phyloP scores from a whole-genome alignment of 257 asterid genomes.

The Leptodermis oblonga region DNA sequence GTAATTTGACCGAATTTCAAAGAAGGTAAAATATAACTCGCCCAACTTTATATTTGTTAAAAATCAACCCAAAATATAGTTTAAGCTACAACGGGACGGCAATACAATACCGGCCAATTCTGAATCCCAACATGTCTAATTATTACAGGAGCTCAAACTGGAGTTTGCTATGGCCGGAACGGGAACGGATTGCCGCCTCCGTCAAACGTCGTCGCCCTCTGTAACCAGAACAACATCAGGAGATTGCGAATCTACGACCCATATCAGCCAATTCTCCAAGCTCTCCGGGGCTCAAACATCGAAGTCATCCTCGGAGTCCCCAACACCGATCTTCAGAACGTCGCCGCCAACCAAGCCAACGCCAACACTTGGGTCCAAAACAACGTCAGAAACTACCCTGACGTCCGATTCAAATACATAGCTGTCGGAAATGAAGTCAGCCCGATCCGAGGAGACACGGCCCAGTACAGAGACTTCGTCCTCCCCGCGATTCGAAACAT shows the following conservation, averaged over 20 bases:
- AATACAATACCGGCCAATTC: too few species aligned
- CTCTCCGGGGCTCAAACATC: slow-evolving; percentile 33
- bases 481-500: slow-evolving; percentile 35
- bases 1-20: too few species aligned
- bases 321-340: slow-evolving; percentile 22
- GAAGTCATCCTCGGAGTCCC: slow-evolving; percentile 35
- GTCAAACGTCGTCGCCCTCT: slow-evolving; percentile 27
- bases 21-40: too few species aligned
- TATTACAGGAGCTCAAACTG: slow-evolving; percentile 31
- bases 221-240: slow-evolving; percentile 24
- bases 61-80: too few species aligned
- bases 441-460: slow-evolving; percentile 21
- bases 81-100: too few species aligned
- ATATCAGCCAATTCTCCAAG: too few species aligned
- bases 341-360: slow-evolving; percentile 42
- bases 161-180: slow-evolving; percentile 37
- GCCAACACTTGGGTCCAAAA: slow-evolving; percentile 52
- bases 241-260: slow-evolving; percentile 37
- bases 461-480: slow-evolving; percentile 10
- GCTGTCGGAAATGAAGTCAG: slow-evolving; percentile 57
- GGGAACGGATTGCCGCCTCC: too few species aligned
- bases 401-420: slow-evolving; percentile 39
- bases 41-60: too few species aligned
- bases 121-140: not conserved
- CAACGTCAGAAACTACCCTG: slow-evolving; percentile 39